Conservation (phyloP, 2,329 filamentous ascomycete genomes). For the Epicoccum nigrum region DNA sequence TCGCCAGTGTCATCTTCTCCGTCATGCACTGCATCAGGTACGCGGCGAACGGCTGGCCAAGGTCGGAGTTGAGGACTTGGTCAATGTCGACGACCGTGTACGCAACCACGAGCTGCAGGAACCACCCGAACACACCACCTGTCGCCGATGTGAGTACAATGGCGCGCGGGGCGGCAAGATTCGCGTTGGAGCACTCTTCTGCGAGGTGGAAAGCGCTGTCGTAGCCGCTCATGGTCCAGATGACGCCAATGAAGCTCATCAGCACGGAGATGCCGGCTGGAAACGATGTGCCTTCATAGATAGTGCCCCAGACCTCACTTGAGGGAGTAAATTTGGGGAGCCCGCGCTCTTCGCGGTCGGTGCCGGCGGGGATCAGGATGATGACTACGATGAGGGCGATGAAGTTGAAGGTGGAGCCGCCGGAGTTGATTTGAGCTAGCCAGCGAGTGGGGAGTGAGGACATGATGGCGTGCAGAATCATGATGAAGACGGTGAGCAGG, state of each 20-base stretch:
- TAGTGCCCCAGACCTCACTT: conserved; percentile 67
- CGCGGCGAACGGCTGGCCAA: conserved; percentile 73
- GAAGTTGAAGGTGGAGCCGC: conserved; percentile 74
- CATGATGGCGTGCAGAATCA: conserved; percentile 70
- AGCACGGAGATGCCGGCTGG: conserved; percentile 70
- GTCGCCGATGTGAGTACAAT: conserved; percentile 72
- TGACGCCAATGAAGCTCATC: conserved; percentile 74
- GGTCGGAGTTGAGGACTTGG: conserved; percentile 62
- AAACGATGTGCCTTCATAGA: conserved; percentile 70
- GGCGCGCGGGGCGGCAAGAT: conserved; percentile 71
- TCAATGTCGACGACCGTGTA: conserved; percentile 72
- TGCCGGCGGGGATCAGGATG: conserved; percentile 70
- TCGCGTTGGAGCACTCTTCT: conserved; percentile 77
- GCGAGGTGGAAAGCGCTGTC: conserved; percentile 74
- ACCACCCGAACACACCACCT: conserved; percentile 73
- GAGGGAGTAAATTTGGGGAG: conserved; percentile 64
- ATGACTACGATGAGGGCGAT: conserved; percentile 69
- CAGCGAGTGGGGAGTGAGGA: conserved; percentile 74
- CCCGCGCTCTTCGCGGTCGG: conserved; percentile 57
- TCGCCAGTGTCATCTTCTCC: conserved; percentile 64
- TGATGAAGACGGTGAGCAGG: conserved; percentile 69
- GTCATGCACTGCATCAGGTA: conserved; percentile 71
- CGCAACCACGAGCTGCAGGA: conserved; percentile 74
- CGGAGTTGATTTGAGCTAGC: conserved; percentile 73
- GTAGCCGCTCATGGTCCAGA: conserved; percentile 73